A percentile compares a stretch with the other conserved stretches of the same genome.
phyloP scores from a whole-genome alignment of 257 asterid genomes.

The Salvia splendens region DNA sequence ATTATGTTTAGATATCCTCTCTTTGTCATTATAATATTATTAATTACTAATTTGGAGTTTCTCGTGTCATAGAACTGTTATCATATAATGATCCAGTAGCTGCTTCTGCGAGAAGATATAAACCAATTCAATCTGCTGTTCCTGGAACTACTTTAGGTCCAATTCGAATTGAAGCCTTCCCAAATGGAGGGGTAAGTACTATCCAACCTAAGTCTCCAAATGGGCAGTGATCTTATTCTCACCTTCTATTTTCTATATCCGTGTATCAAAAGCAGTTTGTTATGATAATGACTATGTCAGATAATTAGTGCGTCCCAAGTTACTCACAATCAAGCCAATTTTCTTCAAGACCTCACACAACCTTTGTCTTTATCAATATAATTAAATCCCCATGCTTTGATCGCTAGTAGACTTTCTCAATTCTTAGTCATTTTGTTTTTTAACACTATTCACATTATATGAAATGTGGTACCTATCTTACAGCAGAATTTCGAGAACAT shows the following conservation, averaged over 20 bases:
- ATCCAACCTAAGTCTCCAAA: conserved; percentile 18
- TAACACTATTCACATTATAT: background rate
- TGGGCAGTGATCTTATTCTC: conserved; percentile 8
- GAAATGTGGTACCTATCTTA: background rate
- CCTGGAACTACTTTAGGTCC: conserved; percentile 99
- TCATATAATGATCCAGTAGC: conserved; percentile 95
- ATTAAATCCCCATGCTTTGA: conserved; percentile 9
- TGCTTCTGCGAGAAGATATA: conserved; percentile 86
- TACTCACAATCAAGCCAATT: background rate
- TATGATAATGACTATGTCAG: background rate
- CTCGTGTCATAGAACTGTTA: conserved; percentile 61
- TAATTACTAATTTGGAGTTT: conserved; percentile 29
- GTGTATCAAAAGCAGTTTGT: background rate
- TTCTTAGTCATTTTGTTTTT: background rate
- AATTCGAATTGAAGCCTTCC: conserved; percentile 89
- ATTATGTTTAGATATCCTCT: background rate
- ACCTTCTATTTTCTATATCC: conserved; percentile 10
- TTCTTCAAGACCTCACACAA: too few species aligned
- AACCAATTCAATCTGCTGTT: conserved; percentile 98
- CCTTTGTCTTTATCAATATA: background rate
- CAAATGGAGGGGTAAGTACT: conserved; percentile 78
- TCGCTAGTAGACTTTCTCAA: conserved; percentile 8
- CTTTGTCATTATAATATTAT: background rate
- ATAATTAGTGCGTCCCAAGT: background rate
- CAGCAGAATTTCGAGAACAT: background rate